Base-by-base conservation (phyloP, 441 rosid genomes). In the Manihot esculenta region DNA sequence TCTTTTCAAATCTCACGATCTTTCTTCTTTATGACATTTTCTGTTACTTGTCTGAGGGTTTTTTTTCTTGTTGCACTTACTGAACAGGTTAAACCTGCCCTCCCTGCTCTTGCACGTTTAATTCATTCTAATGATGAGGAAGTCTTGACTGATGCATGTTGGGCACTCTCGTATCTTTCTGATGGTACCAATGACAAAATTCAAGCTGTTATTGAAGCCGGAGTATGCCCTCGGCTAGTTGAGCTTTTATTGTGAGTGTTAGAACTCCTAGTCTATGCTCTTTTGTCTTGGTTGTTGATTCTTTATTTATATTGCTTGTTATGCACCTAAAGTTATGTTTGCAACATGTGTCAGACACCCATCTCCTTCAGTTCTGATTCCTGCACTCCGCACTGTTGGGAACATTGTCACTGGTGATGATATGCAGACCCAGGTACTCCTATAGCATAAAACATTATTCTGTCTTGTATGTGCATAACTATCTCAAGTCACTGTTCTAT, bases 131-230 rank as follows among this genome's bases (percentile, higher is more conserved):
- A 82, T 58, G 97, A 93, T 70, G 98, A 91, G 72, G 97, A 91
- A 82, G 97, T 93, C 59, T 77, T 93, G 81, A 89, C 93, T 33
- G 94, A 93, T 87, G 90, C 98, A 30, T 89, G 97, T 62, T 93
- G 98, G 97, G 95, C 97, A 3, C 88, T 90, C 23, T 93, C 97
- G 0, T 91, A 91, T 79, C 96, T 93, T 64, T 89, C 96, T 72
- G 97, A 91, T 84, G 97, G 98, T 50, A 84, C 94, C 44, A 93
- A 88, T 79, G 97, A 93, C 70, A 88, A 93, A 86, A 93, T 93
- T 64, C 94, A 86, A 75, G 80, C 91, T 77, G 97, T 91, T 35
- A 87, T 93, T 38, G 88, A 89, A 66, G 88, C 89, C 0, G 84
- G 84, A 71, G 94, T 93, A 47, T 89, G 90, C 64, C 85, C 87